A percentile compares a stretch with the other conserved stretches of the same genome.
Conservation (phyloP, 2,329 filamentous ascomycete genomes). For the Aspergillus sergii region DNA sequence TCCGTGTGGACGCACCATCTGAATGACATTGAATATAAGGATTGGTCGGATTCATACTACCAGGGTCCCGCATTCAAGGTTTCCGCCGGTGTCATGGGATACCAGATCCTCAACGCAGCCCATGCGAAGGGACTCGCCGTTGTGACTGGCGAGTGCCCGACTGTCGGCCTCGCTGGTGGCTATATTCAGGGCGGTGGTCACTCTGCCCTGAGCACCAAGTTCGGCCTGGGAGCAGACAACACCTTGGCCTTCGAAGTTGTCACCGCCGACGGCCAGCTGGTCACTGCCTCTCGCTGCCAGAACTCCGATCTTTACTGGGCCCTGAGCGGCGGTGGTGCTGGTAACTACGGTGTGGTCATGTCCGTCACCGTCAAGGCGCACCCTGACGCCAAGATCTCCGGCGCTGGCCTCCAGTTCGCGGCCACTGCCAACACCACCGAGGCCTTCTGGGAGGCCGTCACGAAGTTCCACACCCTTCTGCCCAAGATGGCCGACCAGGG, state of each 20-base stretch:
- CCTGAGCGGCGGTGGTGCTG: constrained; percentile 61
- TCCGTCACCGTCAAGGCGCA: constrained; percentile 59
- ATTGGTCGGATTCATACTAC: constrained; percentile 49
- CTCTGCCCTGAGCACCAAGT: constrained; percentile 54
- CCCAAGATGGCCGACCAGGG: constrained; percentile 56
- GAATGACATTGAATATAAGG: constrained; percentile 29
- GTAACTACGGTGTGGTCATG: constrained; percentile 61
- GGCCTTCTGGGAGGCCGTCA: constrained; percentile 55
- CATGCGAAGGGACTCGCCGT: constrained; percentile 51
- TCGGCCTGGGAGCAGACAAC: constrained; percentile 64
- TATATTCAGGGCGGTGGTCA: constrained; percentile 65
- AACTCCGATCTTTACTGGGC: constrained; percentile 66
- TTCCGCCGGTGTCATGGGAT: constrained; percentile 57
- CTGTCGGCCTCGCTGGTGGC: constrained; percentile 62
- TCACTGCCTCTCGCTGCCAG: constrained; percentile 51
- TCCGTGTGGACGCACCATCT: constrained; percentile 39
- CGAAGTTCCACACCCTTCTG: constrained; percentile 52
- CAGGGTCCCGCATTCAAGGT: constrained; percentile 55
- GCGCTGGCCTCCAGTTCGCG: constrained; percentile 49
- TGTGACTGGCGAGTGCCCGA: constrained; percentile 58
- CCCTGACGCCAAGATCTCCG: constrained; percentile 46
- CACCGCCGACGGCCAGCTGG: constrained; percentile 50
- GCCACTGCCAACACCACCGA: constrained; percentile 39
- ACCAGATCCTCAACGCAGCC: constrained; percentile 52
- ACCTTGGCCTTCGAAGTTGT: constrained; percentile 59